Conservation (phyloP, 768 basidiomycete species). For the Leucocoprinus birnbaumii region DNA sequence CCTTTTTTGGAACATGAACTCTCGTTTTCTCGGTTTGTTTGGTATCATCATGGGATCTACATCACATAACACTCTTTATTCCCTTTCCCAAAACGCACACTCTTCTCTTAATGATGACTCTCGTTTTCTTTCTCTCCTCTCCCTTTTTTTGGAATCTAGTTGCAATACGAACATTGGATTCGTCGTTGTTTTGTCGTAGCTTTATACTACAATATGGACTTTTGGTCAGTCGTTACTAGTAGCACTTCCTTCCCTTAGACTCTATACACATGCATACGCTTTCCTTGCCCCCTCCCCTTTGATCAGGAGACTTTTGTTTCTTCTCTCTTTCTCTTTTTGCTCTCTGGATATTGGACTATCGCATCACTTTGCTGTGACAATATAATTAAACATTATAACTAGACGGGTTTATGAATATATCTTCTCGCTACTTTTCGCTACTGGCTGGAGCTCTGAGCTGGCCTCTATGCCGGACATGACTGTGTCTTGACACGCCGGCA, state of each 20-base stretch:
- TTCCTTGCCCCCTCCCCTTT: not conserved
- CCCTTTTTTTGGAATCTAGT: slow-evolving; percentile 6
- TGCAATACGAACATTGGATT: slow-evolving; percentile 5
- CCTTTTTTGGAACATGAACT: not conserved
- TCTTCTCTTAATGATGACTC: slow-evolving; percentile 1
- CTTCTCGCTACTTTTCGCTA: too few species aligned
- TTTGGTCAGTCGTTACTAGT: not conserved
- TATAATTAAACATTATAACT: too few species aligned
- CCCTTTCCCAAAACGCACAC: slow-evolving; percentile 1
- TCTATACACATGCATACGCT: not conserved
- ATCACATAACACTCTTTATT: slow-evolving; percentile 3
- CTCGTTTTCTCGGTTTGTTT: not conserved
- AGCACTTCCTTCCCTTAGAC: not conserved
- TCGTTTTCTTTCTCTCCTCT: not conserved
- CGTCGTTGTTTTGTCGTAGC: not conserved
- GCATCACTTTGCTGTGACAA: too few species aligned
- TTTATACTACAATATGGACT: slow-evolving; percentile 6
- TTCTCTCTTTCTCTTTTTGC: not conserved
- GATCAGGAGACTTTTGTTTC: too few species aligned
- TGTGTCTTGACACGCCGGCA: too few species aligned
- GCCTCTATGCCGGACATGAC: too few species aligned
- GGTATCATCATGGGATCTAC: slow-evolving; percentile 1
- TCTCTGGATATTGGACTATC: not conserved
- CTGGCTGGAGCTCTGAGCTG: too few species aligned
- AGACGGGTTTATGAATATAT: too few species aligned